Evolutionary conservation across 306 rosid species (phyloP), one percentile per base, ranked within the genome.

Genomic region (Cotoneaster glaucophyllus): DNA sequence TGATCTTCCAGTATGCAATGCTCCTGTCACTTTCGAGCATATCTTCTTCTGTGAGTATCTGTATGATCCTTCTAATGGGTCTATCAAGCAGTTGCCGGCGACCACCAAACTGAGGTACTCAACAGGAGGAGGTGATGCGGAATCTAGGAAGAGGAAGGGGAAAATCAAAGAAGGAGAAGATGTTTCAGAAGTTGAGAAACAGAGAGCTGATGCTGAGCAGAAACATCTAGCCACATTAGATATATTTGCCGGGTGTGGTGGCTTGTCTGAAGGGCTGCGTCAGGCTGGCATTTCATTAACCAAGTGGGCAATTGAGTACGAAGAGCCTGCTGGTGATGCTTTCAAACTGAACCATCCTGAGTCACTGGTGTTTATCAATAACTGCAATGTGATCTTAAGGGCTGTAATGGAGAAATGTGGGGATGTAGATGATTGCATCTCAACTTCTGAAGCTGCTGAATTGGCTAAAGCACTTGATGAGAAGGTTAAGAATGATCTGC

Each of bases 261-360:
- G 99, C 69, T 81, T 95, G 73, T 95, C 99, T 22, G 88, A 90
- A 80, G 99, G 99, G 41, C 81, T 95, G 85, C 86, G 86, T 73
- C 91, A 85, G 68, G 77, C 86, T 90, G 98, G 99, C 44, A 83
- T 80, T 77, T 76, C 97, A 65, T 64, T 64, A 44, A 92, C 99
- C 56, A 95, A 92, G 87, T 95, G 99, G 99, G 99, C 99, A 50
- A 92, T 95, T 28, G 98, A 95, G 84, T 95, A 95, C 58, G 99
- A 95, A 90, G 97, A 90, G 75, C 96, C 97, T 13, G 99, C 98
- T 62, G 98, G 98, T 73, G 87, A 90, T 76, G 99, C 99, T 5
- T 95, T 95, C 73, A 86, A 81, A 77, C 85, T 89, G 73, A 95
- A 95, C 71, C 97, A 95, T 82, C 87, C 92, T 4, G 93, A 92